Evolutionary conservation across 2,329 filamentous ascomycete species (phyloP).

Genomic region (Penicillium janthinellum): DNA sequence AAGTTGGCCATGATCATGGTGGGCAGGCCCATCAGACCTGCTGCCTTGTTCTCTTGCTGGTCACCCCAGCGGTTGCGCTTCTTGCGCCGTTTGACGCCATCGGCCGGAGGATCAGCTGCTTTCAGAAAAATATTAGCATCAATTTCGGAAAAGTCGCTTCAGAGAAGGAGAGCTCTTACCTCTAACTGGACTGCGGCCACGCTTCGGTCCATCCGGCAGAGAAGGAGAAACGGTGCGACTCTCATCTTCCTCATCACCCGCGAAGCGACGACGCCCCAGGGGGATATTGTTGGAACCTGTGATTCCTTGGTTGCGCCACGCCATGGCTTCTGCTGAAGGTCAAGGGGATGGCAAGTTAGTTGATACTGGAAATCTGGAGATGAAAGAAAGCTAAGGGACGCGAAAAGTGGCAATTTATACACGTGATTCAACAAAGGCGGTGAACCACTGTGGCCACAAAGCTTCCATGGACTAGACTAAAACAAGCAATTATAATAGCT

Average conservation of each 20-base stretch:
- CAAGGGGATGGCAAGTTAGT: constrained; percentile 16
- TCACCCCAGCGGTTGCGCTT: constrained; percentile 99
- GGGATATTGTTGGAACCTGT: constrained; percentile 99
- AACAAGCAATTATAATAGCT: background rate
- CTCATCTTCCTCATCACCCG: constrained; percentile 62
- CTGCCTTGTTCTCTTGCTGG: constrained; percentile 96
- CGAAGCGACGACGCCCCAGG: constrained; percentile 80
- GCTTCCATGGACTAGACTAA: background rate
- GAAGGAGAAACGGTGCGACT: constrained; percentile 49
- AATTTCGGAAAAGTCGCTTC: background rate
- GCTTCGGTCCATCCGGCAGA: constrained; percentile 64
- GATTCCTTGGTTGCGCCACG: constrained; percentile 74
- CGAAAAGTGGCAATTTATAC: constrained; percentile 13
- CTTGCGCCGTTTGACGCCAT: constrained; percentile 87
- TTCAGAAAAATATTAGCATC: constrained; percentile 16
- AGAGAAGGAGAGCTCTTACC: constrained; percentile 53
- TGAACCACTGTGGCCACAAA: background rate
- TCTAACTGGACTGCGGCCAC: constrained; percentile 87
- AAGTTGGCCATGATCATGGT: constrained; percentile 97
- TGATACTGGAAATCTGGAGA: constrained; percentile 5
- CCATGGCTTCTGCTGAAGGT: constrained; percentile 47
- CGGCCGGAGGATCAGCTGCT: constrained; percentile 55
- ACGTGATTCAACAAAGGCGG: constrained; percentile 10
- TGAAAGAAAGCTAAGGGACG: constrained; percentile 13
- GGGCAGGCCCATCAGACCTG: constrained; percentile 93